Percentiles rank a stretch among this genome's conserved stretches.
Evolutionary conservation across 257 asterid species (phyloP).

Genomic region (Linderniella brevidens): DNA sequence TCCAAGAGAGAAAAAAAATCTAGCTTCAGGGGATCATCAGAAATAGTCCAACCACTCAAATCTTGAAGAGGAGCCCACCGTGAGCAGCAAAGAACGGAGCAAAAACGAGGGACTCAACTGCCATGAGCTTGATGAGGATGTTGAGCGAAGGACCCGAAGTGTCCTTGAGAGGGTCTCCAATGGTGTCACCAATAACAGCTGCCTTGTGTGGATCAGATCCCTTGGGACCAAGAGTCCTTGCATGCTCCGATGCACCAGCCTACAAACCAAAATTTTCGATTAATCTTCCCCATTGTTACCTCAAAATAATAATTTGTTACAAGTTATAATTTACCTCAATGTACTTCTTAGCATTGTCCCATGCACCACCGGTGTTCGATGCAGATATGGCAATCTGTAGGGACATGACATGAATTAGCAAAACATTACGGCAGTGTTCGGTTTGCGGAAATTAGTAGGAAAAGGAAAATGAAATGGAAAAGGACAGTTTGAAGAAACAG

Average conservation of each 20-base stretch:
- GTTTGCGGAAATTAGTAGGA: too few relatives aligned
- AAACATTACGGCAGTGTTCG: neutral
- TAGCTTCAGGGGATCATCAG: too few relatives aligned
- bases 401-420: neutral
- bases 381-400: constrained; percentile 27
- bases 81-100: constrained; percentile 10
- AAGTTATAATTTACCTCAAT: constrained; percentile 12
- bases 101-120: constrained; percentile 6
- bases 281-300: too few relatives aligned
- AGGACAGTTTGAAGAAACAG: too few relatives aligned
- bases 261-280: too few relatives aligned
- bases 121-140: constrained; percentile 7
- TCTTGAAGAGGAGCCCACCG: constrained; percentile 4
- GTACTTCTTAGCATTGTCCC: constrained; percentile 35
- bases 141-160: constrained; percentile 2
- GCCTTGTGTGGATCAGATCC: constrained; percentile 7
- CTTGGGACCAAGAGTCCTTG: constrained; percentile 15
- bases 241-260: constrained; percentile 29
- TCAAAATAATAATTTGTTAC: neutral
- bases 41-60: neutral
- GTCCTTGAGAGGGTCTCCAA: constrained; percentile 6
- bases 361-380: constrained; percentile 31
- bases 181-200: constrained; percentile 4
- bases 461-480: too few relatives aligned
- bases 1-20: too few relatives aligned